These are phyloP conservation scores for Rhodosporidiobolus sp. DNA, from an alignment of 768 basidiomycete species.

Conservation along the genomic window DNA sequence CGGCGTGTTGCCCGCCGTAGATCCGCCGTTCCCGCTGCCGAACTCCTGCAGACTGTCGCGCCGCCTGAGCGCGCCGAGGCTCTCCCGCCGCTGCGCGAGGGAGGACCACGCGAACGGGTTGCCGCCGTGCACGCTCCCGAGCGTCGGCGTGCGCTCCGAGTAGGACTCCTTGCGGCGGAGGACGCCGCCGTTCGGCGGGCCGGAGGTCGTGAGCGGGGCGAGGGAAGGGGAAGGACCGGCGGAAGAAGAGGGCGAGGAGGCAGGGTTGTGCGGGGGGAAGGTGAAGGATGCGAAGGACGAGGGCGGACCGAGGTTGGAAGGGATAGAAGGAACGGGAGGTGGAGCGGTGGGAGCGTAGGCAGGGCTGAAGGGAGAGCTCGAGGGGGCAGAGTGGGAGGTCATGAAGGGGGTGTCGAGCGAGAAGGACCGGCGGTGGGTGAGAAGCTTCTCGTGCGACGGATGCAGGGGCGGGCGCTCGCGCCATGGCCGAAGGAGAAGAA, in stretches of 20 bases:
- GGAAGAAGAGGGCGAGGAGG: background rate
- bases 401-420: constrained; percentile 1
- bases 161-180: constrained; percentile 21
- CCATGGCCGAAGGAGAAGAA: constrained; percentile 21
- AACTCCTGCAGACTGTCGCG: background rate
- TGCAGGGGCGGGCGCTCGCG: background rate
- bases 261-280: background rate
- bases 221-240: background rate
- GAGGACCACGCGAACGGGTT: constrained; percentile 16
- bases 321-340: background rate
- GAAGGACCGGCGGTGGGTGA: background rate
- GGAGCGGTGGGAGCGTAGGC: background rate
- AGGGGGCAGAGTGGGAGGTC: background rate
- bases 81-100: constrained; percentile 4
- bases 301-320: background rate
- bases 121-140: constrained; percentile 1
- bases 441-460: constrained; percentile 1
- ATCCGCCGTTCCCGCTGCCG: background rate
- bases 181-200: background rate
- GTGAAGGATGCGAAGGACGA: constrained; percentile 12
- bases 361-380: background rate
- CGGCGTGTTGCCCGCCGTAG: background rate
- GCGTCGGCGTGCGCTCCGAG: constrained; percentile 28
- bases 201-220: background rate
- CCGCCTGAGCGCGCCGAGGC: background rate